Evolutionary conservation across 176 grass and related monocot genomes (phyloP).

Genomic region (Lolium multiflorum): DNA sequence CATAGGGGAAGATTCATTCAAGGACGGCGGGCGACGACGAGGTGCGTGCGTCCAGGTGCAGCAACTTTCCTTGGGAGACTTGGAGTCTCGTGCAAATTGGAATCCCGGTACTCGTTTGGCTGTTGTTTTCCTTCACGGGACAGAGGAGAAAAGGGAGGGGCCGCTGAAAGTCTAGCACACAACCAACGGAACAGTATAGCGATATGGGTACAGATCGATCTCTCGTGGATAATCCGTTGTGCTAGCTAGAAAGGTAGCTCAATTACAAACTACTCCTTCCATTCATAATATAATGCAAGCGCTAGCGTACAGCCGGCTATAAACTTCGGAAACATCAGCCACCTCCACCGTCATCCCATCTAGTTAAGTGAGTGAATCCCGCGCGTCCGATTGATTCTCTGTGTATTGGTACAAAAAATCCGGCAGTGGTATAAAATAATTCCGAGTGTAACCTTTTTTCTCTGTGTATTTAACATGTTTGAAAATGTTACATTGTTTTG

Average conservation of each 20-base stretch:
- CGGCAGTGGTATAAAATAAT: too few species aligned
- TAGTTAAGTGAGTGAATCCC: too few species aligned
- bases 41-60: conserved; percentile 6
- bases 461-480: too few species aligned
- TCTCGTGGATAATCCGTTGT: conserved; percentile 1
- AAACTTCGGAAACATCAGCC: too few species aligned
- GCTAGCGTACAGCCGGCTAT: too few species aligned
- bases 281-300: too few species aligned
- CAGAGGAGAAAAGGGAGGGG: not conserved
- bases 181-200: not conserved
- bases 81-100: not conserved
- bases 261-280: not conserved
- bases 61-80: not conserved
- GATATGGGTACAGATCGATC: too few species aligned
- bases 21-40: conserved; percentile 19
- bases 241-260: not conserved
- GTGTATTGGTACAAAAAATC: too few species aligned
- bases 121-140: conserved; percentile 14
- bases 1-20: not conserved
- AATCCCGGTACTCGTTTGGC: not conserved
- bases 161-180: not conserved
- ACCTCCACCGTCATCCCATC: too few species aligned
- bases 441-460: too few species aligned
- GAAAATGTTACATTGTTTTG: too few species aligned
- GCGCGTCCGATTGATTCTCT: too few species aligned